Evolutionary conservation across 2,329 filamentous ascomycete genomes (phyloP).

Genomic region (Magnaporthiopsis poae): DNA sequence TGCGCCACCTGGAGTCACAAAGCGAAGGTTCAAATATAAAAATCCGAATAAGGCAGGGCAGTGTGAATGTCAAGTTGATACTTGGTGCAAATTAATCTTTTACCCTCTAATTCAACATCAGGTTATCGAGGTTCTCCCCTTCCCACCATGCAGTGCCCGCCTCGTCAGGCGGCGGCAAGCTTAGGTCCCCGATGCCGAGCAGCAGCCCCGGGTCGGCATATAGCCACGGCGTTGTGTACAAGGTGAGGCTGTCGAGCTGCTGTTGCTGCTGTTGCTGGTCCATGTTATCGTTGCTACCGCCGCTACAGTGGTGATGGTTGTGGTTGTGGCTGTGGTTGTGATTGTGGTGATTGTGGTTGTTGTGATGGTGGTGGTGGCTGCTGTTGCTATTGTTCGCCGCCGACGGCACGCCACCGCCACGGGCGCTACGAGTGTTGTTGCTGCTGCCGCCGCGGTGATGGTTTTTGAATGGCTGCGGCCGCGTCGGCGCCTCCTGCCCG

Average conservation of each 20-base stretch:
- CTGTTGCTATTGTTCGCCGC: not conserved
- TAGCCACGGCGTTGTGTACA: slow-evolving; percentile 33
- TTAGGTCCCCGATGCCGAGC: slow-evolving; percentile 27
- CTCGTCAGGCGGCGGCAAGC: not conserved
- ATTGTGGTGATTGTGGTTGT: not conserved
- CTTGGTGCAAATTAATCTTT: too few species aligned
- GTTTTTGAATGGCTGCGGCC: not conserved
- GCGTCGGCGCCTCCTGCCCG: slow-evolving; percentile 37
- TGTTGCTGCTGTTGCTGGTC: slow-evolving; percentile 1
- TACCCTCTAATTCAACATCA: slow-evolving; percentile 23
- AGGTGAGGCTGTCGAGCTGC: slow-evolving; percentile 26
- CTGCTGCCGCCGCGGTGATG: not conserved
- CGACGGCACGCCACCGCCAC: not conserved
- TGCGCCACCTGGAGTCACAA: too few species aligned
- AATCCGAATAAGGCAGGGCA: too few species aligned
- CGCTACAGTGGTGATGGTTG: not conserved
- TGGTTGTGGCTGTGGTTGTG: not conserved
- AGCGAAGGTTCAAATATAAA: too few species aligned
- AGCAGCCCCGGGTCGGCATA: slow-evolving; percentile 33
- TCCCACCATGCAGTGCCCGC: slow-evolving; percentile 28
- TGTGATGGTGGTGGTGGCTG: not conserved
- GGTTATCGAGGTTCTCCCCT: slow-evolving; percentile 27
- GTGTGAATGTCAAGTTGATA: too few species aligned
- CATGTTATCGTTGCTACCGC: not conserved
- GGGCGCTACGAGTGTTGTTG: too few species aligned